Evolutionary conservation across 2,329 filamentous ascomycete species (phyloP), one percentile per base, ranked within the genome.

Genomic region (Aureobasidium namibiae): DNA sequence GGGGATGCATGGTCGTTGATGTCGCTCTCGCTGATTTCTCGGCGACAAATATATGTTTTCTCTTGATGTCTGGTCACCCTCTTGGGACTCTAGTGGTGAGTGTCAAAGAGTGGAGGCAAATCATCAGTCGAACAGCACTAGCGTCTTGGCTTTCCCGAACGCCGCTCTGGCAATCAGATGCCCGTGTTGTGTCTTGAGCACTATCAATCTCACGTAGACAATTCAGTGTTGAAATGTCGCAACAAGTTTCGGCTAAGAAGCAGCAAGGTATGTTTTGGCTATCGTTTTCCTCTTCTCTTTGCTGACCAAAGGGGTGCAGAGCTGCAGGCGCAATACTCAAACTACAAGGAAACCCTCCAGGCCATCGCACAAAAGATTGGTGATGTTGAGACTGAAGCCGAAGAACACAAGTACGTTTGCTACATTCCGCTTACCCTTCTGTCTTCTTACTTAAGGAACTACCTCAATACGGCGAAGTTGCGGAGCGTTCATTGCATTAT

Each of bases 321-420:
- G 71, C 83, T 94, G 65, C 89, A 94, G 75, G 76, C 80, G 52
- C 88, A 89, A 67, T 94, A 94, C 73, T 83, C 83, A 65, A 90
- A 85, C 74, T 92, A 82, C 79, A 87, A 86, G 69, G 85, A 82
- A 68, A 84, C 80, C 34, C 82, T 99, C 61, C 92, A 97, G 75
- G 89, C 94, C 70, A 85, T 99, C 68, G 94, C 94, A 31, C 87
- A 91, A 70, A 97, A 96, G 74, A 96, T 99, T 67, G 94, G 94
- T 41, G 92, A 97, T 70, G 92, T 99, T 60, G 94, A 99, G 77
- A 90, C 96, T 73, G 94, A 97, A 73, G 87, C 89, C 21, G 94
- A 99, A 74, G 94, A 99, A 73, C 94, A 99, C 80, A 97, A 96
- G 94, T 97, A 77, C 72, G 74, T 61, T 18, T 53, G 18, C 21